phyloP scores from a whole-genome alignment of 164 flowering plant genomes.

The Stephania japonica region DNA sequence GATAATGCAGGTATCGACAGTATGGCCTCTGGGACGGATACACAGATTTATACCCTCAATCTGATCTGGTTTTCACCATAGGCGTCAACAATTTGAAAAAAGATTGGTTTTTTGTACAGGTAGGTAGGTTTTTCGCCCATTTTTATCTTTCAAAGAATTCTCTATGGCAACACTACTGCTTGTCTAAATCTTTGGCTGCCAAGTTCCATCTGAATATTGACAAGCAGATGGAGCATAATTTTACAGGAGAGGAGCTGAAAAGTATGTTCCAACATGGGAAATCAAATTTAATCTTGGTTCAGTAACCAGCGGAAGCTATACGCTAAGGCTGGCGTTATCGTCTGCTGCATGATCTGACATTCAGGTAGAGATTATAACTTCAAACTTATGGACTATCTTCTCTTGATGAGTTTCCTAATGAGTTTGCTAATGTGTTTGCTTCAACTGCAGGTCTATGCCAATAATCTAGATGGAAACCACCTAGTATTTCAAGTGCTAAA shows the following conservation, averaged over 20 bases:
- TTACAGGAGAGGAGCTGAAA: constrained; percentile 28
- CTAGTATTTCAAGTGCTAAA: constrained; percentile 28
- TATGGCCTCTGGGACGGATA: constrained; percentile 64
- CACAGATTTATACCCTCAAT: constrained; percentile 38
- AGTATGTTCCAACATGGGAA: constrained; percentile 40
- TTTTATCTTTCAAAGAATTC: background rate
- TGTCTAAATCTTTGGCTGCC: background rate
- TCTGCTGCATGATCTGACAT: constrained; percentile 38
- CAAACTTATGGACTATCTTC: no score
- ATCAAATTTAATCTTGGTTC: constrained; percentile 35
- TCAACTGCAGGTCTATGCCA: constrained; percentile 33
- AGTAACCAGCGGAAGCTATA: constrained; percentile 32
- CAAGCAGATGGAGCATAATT: background rate
- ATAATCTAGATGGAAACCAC: constrained; percentile 20
- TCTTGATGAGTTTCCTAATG: no score
- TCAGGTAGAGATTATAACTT: constrained; percentile 22
- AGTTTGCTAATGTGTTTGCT: background rate
- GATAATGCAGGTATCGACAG: constrained; percentile 41
- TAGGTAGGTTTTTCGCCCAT: constrained; percentile 31
- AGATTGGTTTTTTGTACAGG: constrained; percentile 65
- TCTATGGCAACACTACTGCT: background rate
- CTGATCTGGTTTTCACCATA: constrained; percentile 43
- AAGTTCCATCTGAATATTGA: background rate
- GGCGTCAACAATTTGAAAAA: constrained; percentile 41
- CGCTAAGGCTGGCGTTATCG: constrained; percentile 43